phyloP scores from a whole-genome alignment of 352 stramenopile genomes.

The Phytophthora citricola region DNA sequence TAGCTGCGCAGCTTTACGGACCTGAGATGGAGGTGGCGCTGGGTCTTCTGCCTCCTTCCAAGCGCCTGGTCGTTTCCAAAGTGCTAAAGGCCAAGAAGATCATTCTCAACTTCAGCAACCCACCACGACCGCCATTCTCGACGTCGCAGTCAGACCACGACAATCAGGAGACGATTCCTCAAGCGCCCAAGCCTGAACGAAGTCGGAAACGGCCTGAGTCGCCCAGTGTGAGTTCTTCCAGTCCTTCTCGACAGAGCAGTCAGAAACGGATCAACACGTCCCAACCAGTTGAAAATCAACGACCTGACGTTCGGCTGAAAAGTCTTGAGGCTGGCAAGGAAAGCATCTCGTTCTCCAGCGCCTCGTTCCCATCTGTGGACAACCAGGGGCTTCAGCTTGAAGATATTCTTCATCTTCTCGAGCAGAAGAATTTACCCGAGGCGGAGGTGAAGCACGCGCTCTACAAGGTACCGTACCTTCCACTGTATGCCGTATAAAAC shows the following conservation, averaged over 20 bases:
- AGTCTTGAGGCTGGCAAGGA: neutral
- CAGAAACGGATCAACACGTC: conserved; percentile 57
- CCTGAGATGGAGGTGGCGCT: conserved; percentile 62
- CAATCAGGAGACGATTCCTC: conserved; percentile 18
- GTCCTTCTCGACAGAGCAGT: conserved; percentile 41
- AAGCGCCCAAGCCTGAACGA: conserved; percentile 30
- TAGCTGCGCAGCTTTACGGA: conserved; percentile 53
- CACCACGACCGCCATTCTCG: conserved; percentile 17
- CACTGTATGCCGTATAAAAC: neutral
- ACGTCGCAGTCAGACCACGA: conserved; percentile 22
- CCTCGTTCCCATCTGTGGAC: conserved; percentile 13
- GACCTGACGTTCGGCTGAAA: neutral
- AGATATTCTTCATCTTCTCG: conserved; percentile 46
- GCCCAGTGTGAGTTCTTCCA: conserved; percentile 47
- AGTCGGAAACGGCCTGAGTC: conserved; percentile 64
- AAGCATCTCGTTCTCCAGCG: conserved; percentile 11
- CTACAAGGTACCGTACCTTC: conserved; percentile 47
- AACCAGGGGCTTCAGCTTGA: conserved; percentile 43
- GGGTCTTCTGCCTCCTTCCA: conserved; percentile 62
- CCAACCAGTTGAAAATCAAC: conserved; percentile 5
- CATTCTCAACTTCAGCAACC: conserved; percentile 42
- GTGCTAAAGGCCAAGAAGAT: conserved; percentile 69
- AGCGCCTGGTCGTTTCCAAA: conserved; percentile 57
- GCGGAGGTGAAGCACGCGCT: conserved; percentile 47
- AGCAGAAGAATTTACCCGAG: conserved; percentile 59